Percentiles rank a stretch among this genome's conserved stretches.
phyloP scores from a whole-genome alignment of 202 grass and related monocot species.

The Setaria italica region DNA sequence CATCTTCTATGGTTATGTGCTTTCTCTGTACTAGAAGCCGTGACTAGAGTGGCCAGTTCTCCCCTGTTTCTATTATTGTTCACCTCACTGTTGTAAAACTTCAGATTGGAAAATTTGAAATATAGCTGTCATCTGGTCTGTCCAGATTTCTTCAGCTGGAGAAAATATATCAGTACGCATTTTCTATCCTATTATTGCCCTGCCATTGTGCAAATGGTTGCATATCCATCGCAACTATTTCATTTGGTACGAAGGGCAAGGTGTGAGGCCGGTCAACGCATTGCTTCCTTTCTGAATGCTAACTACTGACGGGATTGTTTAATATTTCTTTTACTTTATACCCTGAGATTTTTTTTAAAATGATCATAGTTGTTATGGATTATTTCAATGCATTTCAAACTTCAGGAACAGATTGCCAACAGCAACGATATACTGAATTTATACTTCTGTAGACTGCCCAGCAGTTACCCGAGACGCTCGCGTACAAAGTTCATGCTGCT shows the following conservation, averaged over 20 bases:
- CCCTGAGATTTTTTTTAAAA: neutral
- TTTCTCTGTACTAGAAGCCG: constrained; percentile 28
- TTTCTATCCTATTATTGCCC: neutral
- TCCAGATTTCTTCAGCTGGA: constrained; percentile 33
- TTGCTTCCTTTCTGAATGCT: constrained; percentile 4
- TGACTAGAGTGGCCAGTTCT: constrained; percentile 1
- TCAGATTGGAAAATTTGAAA: constrained; percentile 35
- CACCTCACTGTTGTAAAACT: constrained; percentile 33
- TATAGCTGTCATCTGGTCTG: constrained; percentile 27
- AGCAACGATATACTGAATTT: neutral
- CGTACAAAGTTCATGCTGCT: neutral
- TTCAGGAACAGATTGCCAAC: neutral
- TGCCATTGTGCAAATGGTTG: constrained; percentile 10
- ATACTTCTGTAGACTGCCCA: neutral
- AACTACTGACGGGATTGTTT: neutral
- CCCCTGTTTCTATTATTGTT: constrained; percentile 23
- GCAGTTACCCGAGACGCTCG: neutral
- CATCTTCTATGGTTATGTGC: constrained; percentile 27
- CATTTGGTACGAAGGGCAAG: neutral
- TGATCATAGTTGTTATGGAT: constrained; percentile 12
- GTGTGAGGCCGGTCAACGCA: neutral
- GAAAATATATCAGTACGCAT: constrained; percentile 1
- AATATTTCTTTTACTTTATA: constrained; percentile 2
- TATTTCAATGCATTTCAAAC: neutral
- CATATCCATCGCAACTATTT: neutral